Base-by-base conservation (phyloP, 2,329 filamentous ascomycete species). In the Trichoderma oligosporum region DNA sequence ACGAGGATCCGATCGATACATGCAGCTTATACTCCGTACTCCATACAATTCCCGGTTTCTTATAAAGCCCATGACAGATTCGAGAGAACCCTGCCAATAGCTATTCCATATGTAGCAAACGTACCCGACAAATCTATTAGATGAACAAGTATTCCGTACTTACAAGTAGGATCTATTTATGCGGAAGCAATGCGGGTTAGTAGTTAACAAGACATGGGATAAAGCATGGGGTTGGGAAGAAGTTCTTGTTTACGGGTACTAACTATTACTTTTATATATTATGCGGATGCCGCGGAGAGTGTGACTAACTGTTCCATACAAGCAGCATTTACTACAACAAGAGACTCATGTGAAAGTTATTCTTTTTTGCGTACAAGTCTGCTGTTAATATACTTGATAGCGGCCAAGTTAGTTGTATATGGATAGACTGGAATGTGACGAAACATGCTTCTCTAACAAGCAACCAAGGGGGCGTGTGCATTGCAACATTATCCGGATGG, bases 341-440 rank as follows among this genome's bases (percentile, higher is more conserved):
- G n/a, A n/a, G n/a, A n/a, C n/a, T n/a, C n/a, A n/a, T n/a, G n/a
- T n/a, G n/a, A n/a, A n/a, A n/a, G n/a, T n/a, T n/a, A n/a, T n/a
- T n/a, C n/a, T n/a, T n/a, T n/a, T n/a, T n/a, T n/a, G n/a, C n/a
- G n/a, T n/a, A n/a, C n/a, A n/a, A n/a, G n/a, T n/a, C n/a, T n/a
- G n/a, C n/a, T n/a, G n/a, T n/a, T n/a, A n/a, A n/a, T n/a, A 20
- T 41, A 20, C 38, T 4, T 12, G 38, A 5, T 18, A 29, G 22
- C 24, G 8, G 11, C 35, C 7, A 18, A 16, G 18, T 12, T 25
- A 41, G 36, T 41, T 12, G 18, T 20, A 14, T 7, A 35, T 20
- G 39, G 25, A 11, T 22, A 45, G n/a, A 29, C 41, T 46, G 52
- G 24, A 52, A 49, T 52, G 55, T 57, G 55, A 57, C 39, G 33